Evolutionary conservation across 2,329 filamentous ascomycete species (phyloP).

Genomic region (Ascochyta koolunga): DNA sequence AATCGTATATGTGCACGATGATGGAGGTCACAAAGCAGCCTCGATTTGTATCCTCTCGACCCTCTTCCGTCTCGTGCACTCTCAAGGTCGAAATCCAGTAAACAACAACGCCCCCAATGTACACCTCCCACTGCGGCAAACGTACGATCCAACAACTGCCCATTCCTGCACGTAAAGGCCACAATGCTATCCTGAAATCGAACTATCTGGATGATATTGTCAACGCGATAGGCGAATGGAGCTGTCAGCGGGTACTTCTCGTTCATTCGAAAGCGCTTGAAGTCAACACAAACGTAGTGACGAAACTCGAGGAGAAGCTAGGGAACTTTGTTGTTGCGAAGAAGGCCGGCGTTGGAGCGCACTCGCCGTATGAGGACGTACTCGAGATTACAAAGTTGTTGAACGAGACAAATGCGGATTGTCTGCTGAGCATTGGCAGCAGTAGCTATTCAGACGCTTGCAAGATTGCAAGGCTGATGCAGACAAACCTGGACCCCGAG

Average conservation of each 20-base stretch:
- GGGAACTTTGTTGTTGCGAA: conserved; percentile 23
- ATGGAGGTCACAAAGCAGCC: background rate
- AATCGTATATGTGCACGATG: background rate
- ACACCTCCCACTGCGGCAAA: conserved; percentile 7
- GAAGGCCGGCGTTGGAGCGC: conserved; percentile 29
- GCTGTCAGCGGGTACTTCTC: conserved; percentile 22
- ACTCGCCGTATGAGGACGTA: conserved; percentile 33
- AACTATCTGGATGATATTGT: conserved; percentile 25
- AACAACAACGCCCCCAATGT: background rate
- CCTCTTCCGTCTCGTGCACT: too few species aligned
- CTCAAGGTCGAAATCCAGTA: background rate
- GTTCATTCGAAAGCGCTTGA: conserved; percentile 31
- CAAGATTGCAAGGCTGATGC: conserved; percentile 34
- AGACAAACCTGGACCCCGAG: conserved; percentile 19
- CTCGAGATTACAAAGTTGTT: conserved; percentile 26
- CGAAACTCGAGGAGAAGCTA: conserved; percentile 22
- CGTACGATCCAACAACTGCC: conserved; percentile 30
- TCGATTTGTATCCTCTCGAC: background rate
- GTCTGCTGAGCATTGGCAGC: conserved; percentile 30
- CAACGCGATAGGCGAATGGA: conserved; percentile 22
- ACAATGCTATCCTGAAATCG: conserved; percentile 27
- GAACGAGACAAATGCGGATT: conserved; percentile 25
- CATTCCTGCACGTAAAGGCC: conserved; percentile 18
- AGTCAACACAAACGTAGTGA: conserved; percentile 23
- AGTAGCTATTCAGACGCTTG: conserved; percentile 37